phyloP scores from a whole-genome alignment of 345 rosid genomes.

The Carallia brachiata region DNA sequence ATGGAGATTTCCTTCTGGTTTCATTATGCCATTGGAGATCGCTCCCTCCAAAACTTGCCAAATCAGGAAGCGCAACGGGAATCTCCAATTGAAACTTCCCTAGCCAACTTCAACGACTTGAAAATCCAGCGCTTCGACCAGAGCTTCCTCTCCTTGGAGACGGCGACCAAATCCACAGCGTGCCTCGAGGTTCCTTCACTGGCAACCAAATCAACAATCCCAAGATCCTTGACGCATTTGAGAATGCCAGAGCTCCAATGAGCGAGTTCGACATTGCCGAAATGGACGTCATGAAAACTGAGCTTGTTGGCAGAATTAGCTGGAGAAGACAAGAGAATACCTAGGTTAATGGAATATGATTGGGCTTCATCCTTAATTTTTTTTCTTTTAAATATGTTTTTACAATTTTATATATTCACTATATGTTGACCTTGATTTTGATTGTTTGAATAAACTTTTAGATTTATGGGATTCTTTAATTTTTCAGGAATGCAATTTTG shows the following conservation, averaged over 20 bases:
- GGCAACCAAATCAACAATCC: slow-evolving; percentile 69
- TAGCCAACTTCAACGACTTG: slow-evolving; percentile 83
- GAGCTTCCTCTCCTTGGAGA: slow-evolving; percentile 82
- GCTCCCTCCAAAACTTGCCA: slow-evolving; percentile 94
- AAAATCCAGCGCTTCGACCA: slow-evolving; percentile 84
- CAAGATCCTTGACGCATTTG: slow-evolving; percentile 72
- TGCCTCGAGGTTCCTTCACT: slow-evolving; percentile 64
- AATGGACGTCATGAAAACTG: too few relatives aligned
- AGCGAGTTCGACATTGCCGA: slow-evolving; percentile 56
- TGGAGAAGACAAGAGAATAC: slow-evolving; percentile 81
- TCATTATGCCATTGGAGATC: slow-evolving; percentile 86
- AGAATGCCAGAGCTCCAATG: slow-evolving; percentile 64
- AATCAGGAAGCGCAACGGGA: slow-evolving; percentile 95
- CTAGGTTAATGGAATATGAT: slow-evolving; percentile 60
- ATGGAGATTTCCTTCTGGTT: slow-evolving; percentile 91
- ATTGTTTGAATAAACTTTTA: too few relatives aligned
- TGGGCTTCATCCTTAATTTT: too few relatives aligned
- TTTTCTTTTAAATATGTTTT: too few relatives aligned
- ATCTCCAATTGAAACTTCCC: slow-evolving; percentile 72
- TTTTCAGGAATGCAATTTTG: too few relatives aligned
- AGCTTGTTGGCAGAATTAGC: too few relatives aligned
- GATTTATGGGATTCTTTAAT: too few relatives aligned
- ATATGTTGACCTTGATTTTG: too few relatives aligned
- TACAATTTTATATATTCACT: too few relatives aligned
- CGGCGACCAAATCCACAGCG: slow-evolving; percentile 50